These are phyloP conservation scores for Colletotrichum falcatum DNA, from an alignment of 2,329 filamentous ascomycete species.

Conservation along the genomic window DNA sequence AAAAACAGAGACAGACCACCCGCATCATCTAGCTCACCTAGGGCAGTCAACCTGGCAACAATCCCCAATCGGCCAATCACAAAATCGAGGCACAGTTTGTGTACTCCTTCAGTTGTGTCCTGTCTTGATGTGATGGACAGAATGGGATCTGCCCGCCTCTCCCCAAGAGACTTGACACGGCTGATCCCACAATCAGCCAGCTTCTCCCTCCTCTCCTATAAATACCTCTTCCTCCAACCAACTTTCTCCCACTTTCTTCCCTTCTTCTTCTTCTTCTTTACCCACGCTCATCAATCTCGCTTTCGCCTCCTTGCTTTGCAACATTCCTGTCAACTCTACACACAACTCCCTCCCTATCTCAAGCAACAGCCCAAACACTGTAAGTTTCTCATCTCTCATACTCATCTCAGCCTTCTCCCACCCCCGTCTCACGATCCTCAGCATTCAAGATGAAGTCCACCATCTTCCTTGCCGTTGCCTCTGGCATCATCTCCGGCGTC, in stretches of 20 bases:
- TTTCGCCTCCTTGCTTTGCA: neutral
- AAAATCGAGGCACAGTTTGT: neutral
- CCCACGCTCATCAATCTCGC: neutral
- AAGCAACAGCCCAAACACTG: neutral
- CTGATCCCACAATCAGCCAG: slow-evolving; percentile 9
- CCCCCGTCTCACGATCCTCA: neutral
- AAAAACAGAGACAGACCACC: neutral
- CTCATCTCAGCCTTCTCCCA: neutral
- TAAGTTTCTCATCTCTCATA: neutral
- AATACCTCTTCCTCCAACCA: neutral
- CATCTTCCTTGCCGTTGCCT: neutral
- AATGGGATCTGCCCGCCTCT: neutral
- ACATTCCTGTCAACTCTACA: neutral
- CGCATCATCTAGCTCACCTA: neutral
- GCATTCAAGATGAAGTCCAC: slow-evolving; percentile 1
- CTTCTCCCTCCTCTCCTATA: neutral
- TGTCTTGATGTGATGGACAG: neutral
- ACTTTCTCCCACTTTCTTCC: neutral
- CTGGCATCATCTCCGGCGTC: neutral
- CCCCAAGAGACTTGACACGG: too few species aligned
- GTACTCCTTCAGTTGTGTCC: too few species aligned
- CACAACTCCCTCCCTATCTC: too few species aligned
- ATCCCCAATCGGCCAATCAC: slow-evolving; percentile 10
- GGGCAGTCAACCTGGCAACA: neutral
- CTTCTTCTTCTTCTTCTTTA: slow-evolving; percentile 6